phyloP scores from a whole-genome alignment of 176 grass and related monocot genomes.

The Cymbopogon citratus region DNA sequence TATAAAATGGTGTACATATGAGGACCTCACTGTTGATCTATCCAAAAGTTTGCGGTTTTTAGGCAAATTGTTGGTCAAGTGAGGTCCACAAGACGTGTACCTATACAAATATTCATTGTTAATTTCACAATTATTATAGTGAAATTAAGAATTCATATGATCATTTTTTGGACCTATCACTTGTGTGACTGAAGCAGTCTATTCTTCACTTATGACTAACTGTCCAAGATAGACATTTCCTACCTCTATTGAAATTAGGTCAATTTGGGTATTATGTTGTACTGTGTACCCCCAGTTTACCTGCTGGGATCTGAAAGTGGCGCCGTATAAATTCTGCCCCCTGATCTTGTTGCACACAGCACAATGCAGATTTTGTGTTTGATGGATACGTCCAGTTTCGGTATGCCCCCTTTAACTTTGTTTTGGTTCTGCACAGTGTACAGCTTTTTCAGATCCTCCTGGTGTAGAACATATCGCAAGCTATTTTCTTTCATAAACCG shows the following conservation, averaged over 20 bases:
- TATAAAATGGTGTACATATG: constrained; percentile 66
- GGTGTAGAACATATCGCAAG: neutral
- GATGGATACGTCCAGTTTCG: neutral
- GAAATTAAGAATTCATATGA: constrained; percentile 45
- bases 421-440: neutral
- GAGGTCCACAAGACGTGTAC: constrained; percentile 41
- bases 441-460: neutral
- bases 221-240: neutral
- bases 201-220: neutral
- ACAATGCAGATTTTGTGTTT: neutral
- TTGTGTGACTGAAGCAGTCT: constrained; percentile 7
- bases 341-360: constrained; percentile 1
- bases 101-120: constrained; percentile 52
- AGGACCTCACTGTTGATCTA: constrained; percentile 30
- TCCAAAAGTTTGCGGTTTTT: constrained; percentile 79
- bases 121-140: constrained; percentile 82
- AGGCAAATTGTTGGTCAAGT: constrained; percentile 58
- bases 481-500: neutral
- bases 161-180: neutral
- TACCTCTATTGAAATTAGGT: neutral
- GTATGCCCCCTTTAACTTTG: neutral
- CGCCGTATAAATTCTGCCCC: neutral
- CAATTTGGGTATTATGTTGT: neutral
- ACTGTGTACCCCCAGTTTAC: neutral
- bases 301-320: neutral